Percentiles rank a stretch among this genome's conserved stretches.
Conservation (phyloP, 495 filamentous ascomycete genomes). For the Corynascus novoguineensis region DNA sequence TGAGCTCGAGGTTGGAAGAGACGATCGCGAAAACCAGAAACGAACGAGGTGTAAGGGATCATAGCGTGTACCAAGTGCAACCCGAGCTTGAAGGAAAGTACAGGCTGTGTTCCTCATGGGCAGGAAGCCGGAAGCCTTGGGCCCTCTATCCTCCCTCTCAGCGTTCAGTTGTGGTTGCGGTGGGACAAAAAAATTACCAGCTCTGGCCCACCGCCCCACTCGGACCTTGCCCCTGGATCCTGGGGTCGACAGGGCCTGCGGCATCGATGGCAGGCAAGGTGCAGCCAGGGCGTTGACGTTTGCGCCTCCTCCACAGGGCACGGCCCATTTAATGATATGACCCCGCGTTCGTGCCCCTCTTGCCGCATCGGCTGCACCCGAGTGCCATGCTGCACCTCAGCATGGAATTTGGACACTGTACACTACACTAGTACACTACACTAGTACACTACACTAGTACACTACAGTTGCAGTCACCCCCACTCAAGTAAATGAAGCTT, state of each 20-base stretch:
- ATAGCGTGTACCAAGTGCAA: constrained; percentile 19
- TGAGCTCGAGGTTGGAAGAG: constrained; percentile 4
- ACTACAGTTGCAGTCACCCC: too few relatives aligned
- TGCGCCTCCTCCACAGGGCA: not conserved
- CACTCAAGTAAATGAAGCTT: too few relatives aligned
- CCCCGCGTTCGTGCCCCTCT: not conserved
- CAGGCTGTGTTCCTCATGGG: constrained; percentile 11
- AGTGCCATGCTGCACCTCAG: too few relatives aligned
- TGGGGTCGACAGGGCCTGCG: not conserved
- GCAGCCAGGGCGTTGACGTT: not conserved
- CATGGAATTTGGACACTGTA: too few relatives aligned
- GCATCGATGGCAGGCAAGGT: not conserved
- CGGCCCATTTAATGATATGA: not conserved
- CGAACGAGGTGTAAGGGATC: constrained; percentile 9
- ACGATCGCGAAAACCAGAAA: constrained; percentile 1
- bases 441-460: too few relatives aligned
- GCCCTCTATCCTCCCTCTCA: not conserved
- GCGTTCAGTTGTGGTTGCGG: not conserved
- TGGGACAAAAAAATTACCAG: constrained; percentile 14
- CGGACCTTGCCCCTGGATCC: not conserved
- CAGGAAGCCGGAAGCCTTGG: constrained; percentile 16
- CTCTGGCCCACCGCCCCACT: constrained; percentile 12
- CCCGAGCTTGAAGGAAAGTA: constrained; percentile 22
- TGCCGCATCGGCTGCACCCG: constrained; percentile 6
- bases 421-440: too few relatives aligned